Percentiles rank a stretch among this genome's conserved stretches.
These are phyloP conservation scores for Penicillium verhagenii DNA, from an alignment of 495 filamentous ascomycete genomes.

Conservation along the genomic window DNA sequence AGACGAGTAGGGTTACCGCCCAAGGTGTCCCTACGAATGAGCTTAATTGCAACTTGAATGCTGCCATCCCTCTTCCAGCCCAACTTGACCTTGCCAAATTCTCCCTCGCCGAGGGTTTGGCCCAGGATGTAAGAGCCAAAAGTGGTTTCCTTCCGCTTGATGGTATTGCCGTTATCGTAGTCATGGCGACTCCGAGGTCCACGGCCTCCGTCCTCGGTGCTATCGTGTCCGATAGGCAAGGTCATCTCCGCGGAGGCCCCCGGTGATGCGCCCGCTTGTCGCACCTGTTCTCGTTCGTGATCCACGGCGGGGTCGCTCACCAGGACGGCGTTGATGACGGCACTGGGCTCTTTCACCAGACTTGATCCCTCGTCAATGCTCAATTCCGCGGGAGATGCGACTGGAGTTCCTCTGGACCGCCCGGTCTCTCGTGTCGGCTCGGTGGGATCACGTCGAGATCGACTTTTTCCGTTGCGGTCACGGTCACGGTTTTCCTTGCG, in stretches of 20 bases:
- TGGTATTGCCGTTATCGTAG: constrained; percentile 50
- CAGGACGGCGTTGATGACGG: constrained; percentile 72
- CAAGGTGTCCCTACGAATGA: constrained; percentile 87
- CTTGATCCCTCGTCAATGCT: constrained; percentile 28
- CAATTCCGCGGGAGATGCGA: constrained; percentile 17
- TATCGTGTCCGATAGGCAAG: constrained; percentile 38
- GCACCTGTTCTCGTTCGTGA: constrained; percentile 71
- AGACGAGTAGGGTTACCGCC: constrained; percentile 82
- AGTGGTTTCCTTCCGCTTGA: constrained; percentile 70
- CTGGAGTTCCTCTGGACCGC: constrained; percentile 16
- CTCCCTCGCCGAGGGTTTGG: constrained; percentile 95
- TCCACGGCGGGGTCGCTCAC: constrained; percentile 79
- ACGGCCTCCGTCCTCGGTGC: constrained; percentile 59
- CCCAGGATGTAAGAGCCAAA: constrained; percentile 96
- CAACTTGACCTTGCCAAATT: constrained; percentile 98
- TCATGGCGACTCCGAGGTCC: constrained; percentile 75
- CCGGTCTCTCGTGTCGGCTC: constrained; percentile 27
- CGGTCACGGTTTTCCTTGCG: constrained; percentile 33
- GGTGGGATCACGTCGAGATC: constrained; percentile 33
- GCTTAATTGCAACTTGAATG: constrained; percentile 95
- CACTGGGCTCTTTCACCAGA: constrained; percentile 40
- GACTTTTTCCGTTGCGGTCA: constrained; percentile 32
- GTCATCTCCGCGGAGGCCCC: constrained; percentile 38
- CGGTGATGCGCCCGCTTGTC: constrained; percentile 61
- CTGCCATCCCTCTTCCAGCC: constrained; percentile 98